Evolutionary conservation across 2,329 filamentous ascomycete genomes (phyloP), one percentile per base, ranked within the genome.

Genomic region (Erysiphe pulchra): DNA sequence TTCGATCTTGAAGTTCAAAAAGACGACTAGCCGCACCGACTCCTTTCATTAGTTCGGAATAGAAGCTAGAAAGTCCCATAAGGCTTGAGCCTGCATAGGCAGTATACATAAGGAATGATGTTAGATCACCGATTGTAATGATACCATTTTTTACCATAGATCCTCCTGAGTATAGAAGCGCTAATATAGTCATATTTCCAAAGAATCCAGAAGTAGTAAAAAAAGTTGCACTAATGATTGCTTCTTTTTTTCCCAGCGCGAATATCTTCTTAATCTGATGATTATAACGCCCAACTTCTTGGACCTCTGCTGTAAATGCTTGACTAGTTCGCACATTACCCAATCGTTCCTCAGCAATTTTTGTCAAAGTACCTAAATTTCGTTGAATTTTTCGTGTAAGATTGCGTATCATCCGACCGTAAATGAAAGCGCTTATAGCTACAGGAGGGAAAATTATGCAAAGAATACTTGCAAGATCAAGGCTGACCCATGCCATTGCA

Each of bases 41-140:
- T 38, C 92, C 92, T 62, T 98, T 98, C 90, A 98, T 98, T 50
- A 98, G 69, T 59, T 98, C 90, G 0, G 86, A 93, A 62, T 94
- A 98, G 63, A 98, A 98, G 47, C 82, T 84, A 4, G 85, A 93
- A 1, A 98, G 67, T 4, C 90, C 90, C 54, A 95, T 93, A 51
- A 98, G 72, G 61, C 83, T 92, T 43, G 82, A 90, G 2, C 75
- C 75, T 7, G 75, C 73, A 60, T 77, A 95, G 3, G 83, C 87
- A 2, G 86, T 92, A 61, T 95, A 98, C 87, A 98, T 95, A 65
- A 98, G 72, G 62, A 98, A 98, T 0, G 85, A 92, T 1, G 90
- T 92, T 39, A 98, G 64, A 52, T 98, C 87, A 54, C 90, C 90
- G 42, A 95, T 77, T 8, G 75, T 83, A 65, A 98, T 90, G 38